These are phyloP conservation scores for Lentinus brumalis DNA, from an alignment of 768 basidiomycete species.

Conservation along the genomic window DNA sequence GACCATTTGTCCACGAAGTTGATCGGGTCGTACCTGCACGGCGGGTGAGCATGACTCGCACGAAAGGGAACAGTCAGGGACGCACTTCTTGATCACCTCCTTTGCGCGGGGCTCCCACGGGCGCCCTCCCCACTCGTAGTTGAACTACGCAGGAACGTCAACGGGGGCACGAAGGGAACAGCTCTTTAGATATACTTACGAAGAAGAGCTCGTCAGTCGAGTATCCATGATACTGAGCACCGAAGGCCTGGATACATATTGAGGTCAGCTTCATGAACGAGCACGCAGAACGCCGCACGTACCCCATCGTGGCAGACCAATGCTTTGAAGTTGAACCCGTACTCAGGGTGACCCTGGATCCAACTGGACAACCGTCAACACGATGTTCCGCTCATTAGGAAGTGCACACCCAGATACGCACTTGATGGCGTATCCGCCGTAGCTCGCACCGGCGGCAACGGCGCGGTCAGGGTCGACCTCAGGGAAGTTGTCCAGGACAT, in stretches of 20 bases:
- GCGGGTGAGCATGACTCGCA: not conserved
- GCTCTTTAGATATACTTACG: conserved; percentile 45
- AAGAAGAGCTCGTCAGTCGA: conserved; percentile 93
- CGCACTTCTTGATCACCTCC: conserved; percentile 58
- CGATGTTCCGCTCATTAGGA: not conserved
- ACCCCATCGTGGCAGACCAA: conserved; percentile 93
- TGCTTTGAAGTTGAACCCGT: conserved; percentile 86
- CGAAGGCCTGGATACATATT: conserved; percentile 57
- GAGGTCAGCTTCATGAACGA: not conserved
- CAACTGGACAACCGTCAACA: conserved; percentile 52
- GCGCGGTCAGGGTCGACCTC: conserved; percentile 74
- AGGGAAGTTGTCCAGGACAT: conserved; percentile 64
- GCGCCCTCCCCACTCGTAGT: conserved; percentile 83
- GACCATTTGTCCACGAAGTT: conserved; percentile 85
- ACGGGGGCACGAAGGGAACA: not conserved
- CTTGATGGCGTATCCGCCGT: conserved; percentile 82
- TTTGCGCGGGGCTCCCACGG: conserved; percentile 71
- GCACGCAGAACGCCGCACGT: conserved; percentile 20
- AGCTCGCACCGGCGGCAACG: conserved; percentile 48
- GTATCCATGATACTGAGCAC: conserved; percentile 77
- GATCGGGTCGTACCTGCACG: conserved; percentile 67
- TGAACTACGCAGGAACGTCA: conserved; percentile 52
- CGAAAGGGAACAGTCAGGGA: conserved; percentile 1
- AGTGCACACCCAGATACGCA: conserved; percentile 34
- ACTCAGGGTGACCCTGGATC: conserved; percentile 95